These are phyloP conservation scores for Chlamydomonas incerta DNA, from an alignment of 139 green algal species.

Conservation along the genomic window DNA sequence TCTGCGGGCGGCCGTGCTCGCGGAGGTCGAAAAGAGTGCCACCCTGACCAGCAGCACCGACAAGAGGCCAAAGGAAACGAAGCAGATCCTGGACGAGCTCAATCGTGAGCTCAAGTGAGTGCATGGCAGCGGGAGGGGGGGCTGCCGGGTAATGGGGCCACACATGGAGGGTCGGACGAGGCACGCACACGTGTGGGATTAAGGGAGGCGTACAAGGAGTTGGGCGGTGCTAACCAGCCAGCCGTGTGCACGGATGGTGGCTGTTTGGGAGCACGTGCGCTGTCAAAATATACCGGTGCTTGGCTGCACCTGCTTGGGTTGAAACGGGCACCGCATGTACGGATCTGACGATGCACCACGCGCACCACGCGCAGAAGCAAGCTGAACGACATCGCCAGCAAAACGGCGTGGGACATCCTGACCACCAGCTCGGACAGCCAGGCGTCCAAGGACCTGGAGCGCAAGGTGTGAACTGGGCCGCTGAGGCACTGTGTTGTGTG, in stretches of 20 bases:
- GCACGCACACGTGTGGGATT: background rate
- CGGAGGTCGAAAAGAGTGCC: slow-evolving; percentile 14
- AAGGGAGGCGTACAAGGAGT: background rate
- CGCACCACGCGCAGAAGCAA: background rate
- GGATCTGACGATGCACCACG: too few species aligned
- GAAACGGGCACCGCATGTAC: too few species aligned
- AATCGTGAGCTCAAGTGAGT: slow-evolving; percentile 20
- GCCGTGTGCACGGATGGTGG: too few species aligned
- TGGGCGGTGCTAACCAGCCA: background rate
- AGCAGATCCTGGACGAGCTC: slow-evolving; percentile 26
- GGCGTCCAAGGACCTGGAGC: slow-evolving; percentile 22
- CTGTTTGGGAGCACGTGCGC: too few species aligned
- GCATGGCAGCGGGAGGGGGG: background rate
- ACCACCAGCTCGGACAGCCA: slow-evolving; percentile 3
- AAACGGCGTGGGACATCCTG: slow-evolving; percentile 8
- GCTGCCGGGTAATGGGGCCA: background rate
- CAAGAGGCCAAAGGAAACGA: background rate
- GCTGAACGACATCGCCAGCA: background rate
- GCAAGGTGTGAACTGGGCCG: background rate
- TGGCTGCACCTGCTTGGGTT: too few species aligned
- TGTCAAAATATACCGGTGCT: too few species aligned
- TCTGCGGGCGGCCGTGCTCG: slow-evolving; percentile 11
- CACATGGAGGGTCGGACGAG: too few species aligned
- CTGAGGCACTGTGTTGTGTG: background rate
- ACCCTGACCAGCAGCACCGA: background rate